A percentile compares a stretch with the other conserved stretches of the same genome.
These are phyloP conservation scores for Agaricus sinodeliciosus DNA, from an alignment of 768 basidiomycete genomes.

Conservation along the genomic window DNA sequence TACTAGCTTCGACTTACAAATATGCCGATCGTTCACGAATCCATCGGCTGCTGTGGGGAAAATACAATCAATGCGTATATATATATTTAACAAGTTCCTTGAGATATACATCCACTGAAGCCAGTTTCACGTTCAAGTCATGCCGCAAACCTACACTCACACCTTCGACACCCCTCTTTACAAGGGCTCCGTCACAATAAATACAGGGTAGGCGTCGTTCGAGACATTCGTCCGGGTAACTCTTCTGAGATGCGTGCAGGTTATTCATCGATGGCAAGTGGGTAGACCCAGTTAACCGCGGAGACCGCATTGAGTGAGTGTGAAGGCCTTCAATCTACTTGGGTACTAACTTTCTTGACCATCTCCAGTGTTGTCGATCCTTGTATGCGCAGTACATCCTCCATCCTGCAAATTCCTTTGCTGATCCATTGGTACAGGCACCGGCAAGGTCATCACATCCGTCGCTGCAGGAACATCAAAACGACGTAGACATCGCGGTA, in stretches of 20 bases:
- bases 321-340: background rate
- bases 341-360: background rate
- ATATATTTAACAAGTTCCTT: too few relatives aligned
- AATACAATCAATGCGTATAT: too few relatives aligned
- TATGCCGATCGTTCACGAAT: too few relatives aligned
- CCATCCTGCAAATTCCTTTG: background rate
- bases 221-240: slow-evolving; percentile 9
- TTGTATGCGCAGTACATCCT: slow-evolving; percentile 18
- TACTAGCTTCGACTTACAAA: too few relatives aligned
- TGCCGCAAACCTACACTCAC: slow-evolving; percentile 18
- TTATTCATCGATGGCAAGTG: slow-evolving; percentile 71
- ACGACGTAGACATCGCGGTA: slow-evolving; percentile 77
- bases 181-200: slow-evolving; percentile 16
- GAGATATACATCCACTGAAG: too few relatives aligned
- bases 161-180: slow-evolving; percentile 16
- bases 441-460: slow-evolving; percentile 51
- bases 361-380: slow-evolving; percentile 50
- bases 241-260: slow-evolving; percentile 23
- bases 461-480: slow-evolving; percentile 53
- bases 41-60: too few relatives aligned
- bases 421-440: slow-evolving; percentile 33
- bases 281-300: slow-evolving; percentile 42
- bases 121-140: background rate
- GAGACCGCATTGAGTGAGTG: slow-evolving; percentile 61
- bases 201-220: slow-evolving; percentile 15